Conservation (phyloP, 768 basidiomycete species). For the Cystofilobasidium ferigula region DNA sequence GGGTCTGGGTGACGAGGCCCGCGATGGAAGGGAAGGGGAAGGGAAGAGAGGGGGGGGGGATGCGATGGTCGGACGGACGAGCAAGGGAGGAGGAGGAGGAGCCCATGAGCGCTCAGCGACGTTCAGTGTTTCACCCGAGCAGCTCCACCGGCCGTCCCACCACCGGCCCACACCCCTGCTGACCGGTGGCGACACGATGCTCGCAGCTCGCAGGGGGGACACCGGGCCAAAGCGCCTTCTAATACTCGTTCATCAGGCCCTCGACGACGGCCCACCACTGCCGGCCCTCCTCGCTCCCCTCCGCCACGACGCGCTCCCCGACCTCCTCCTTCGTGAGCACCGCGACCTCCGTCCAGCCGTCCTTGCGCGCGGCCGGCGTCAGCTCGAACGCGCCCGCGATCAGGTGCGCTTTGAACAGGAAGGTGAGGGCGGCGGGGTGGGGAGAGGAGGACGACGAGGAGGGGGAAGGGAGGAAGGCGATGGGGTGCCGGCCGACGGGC, state of each 20-base stretch:
- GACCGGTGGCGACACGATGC: too few species aligned
- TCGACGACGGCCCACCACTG: constrained; percentile 17
- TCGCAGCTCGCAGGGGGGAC: too few species aligned
- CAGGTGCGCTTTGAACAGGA: constrained; percentile 91
- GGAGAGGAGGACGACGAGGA: constrained; percentile 1
- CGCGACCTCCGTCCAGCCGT: constrained; percentile 60
- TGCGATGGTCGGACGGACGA: too few species aligned
- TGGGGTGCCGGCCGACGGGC: constrained; percentile 24
- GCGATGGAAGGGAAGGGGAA: too few species aligned
- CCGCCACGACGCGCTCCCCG: constrained; percentile 50
- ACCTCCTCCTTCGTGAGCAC: constrained; percentile 95
- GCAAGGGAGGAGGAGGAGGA: too few species aligned
- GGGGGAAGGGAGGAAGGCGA: constrained; percentile 14
- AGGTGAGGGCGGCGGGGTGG: constrained; percentile 50
- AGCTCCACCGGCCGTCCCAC: too few species aligned
- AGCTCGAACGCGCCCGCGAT: constrained; percentile 69
- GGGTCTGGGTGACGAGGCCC: too few species aligned
- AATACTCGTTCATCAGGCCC: constrained; percentile 16
- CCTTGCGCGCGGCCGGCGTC: constrained; percentile 38
- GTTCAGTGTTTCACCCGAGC: too few species aligned
- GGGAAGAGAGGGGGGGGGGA: too few species aligned
- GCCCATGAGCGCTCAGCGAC: too few species aligned
- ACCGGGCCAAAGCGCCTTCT: too few species aligned
- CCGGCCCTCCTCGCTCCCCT: constrained; percentile 3
- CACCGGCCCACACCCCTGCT: too few species aligned